phyloP scores from a whole-genome alignment of 2,329 filamentous ascomycete genomes.

The Talaromyces albobiverticillius region DNA sequence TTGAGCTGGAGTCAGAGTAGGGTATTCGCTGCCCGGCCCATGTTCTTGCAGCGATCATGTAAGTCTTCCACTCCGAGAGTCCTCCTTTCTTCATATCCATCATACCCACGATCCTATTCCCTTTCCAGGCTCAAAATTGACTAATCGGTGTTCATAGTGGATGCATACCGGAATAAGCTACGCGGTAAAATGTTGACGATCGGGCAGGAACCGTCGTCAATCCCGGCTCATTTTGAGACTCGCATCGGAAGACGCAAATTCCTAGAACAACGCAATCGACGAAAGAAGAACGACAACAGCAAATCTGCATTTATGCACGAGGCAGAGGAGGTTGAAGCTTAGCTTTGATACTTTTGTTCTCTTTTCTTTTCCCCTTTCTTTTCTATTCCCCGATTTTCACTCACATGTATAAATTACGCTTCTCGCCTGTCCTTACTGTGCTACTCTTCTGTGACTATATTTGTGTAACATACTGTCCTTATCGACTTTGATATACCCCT shows the following conservation, averaged over 20 bases:
- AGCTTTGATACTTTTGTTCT: constrained; percentile 9
- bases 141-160: constrained; percentile 57
- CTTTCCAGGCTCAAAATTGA: constrained; percentile 16
- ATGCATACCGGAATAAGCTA: constrained; percentile 92
- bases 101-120: too few species aligned
- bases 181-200: constrained; percentile 74
- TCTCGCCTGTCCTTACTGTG: constrained; percentile 8
- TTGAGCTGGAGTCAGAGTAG: constrained; percentile 97
- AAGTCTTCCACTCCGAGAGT: constrained; percentile 46
- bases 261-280: constrained; percentile 48
- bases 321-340: constrained; percentile 37
- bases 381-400: not conserved
- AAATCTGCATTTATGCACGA: constrained; percentile 29
- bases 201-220: constrained; percentile 69
- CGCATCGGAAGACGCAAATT: constrained; percentile 78
- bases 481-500: constrained; percentile 13
- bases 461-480: constrained; percentile 15
- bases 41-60: constrained; percentile 91
- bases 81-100: not conserved
- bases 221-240: constrained; percentile 85
- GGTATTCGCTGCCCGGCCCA: constrained; percentile 78
- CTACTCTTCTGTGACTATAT: constrained; percentile 4
- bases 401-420: not conserved
- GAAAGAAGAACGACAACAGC: constrained; percentile 15
- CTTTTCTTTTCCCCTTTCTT: not conserved